Percentiles rank a stretch among this genome's conserved stretches.
Conservation (phyloP, 129 eudicot species). For the Flaveria brownii region DNA sequence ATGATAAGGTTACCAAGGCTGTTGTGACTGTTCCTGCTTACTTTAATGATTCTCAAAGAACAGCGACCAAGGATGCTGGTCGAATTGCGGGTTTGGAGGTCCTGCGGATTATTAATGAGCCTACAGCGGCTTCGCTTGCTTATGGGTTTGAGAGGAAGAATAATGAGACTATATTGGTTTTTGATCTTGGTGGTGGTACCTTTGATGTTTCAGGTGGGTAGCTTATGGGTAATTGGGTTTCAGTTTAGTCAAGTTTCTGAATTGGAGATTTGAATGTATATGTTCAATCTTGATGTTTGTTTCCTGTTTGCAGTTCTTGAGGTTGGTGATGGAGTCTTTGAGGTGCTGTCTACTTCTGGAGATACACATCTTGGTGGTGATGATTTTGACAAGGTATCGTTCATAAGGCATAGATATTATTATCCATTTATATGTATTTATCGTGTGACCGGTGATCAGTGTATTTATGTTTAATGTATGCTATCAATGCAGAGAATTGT, state of each 20-base stretch:
- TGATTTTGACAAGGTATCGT: conserved; percentile 87
- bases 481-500: conserved; percentile 68
- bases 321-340: conserved; percentile 99
- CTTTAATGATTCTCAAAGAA: conserved; percentile 95
- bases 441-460: not conserved
- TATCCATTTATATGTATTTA: not conserved
- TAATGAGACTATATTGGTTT: conserved; percentile 88
- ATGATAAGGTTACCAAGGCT: conserved; percentile 85
- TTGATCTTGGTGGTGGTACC: conserved; percentile 98
- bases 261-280: not conserved
- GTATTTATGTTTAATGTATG: conserved; percentile 6
- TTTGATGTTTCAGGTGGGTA: conserved; percentile 94
- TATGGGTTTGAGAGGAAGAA: conserved; percentile 96
- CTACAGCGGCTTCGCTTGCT: conserved; percentile 95
- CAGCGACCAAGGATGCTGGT: conserved; percentile 99
- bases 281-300: not conserved
- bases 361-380: conserved; percentile 99
- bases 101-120: conserved; percentile 88
- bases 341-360: conserved; percentile 96
- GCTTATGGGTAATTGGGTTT: not conserved
- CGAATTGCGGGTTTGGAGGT: conserved; percentile 96
- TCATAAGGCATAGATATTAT: not conserved
- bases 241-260: not conserved
- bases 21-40: conserved; percentile 97
- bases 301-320: conserved; percentile 70